These are phyloP conservation scores for Aegilops sharonensis DNA, from an alignment of 176 grass and related monocot genomes.

Conservation along the genomic window DNA sequence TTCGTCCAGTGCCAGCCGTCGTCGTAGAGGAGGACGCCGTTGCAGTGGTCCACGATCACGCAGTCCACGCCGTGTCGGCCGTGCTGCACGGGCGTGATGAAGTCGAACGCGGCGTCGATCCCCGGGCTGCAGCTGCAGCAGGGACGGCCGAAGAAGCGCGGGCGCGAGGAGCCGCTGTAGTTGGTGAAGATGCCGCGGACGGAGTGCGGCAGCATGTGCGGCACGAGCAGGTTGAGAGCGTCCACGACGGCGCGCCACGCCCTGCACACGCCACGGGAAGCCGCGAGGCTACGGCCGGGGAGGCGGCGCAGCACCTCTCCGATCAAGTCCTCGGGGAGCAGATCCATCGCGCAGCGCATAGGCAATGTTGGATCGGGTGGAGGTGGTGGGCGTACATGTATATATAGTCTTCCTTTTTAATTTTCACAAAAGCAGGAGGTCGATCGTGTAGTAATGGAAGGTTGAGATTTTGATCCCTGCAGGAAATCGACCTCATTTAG, in stretches of 20 bases:
- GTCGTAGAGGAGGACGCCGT: background rate
- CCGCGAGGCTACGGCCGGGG: background rate
- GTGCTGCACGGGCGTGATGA: too few relatives aligned
- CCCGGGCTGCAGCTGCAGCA: background rate
- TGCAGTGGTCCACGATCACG: background rate
- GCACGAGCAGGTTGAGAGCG: background rate
- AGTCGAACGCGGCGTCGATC: background rate
- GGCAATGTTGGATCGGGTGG: too few relatives aligned
- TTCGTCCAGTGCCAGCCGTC: too few relatives aligned
- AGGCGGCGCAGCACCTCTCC: background rate
- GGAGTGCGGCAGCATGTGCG: background rate
- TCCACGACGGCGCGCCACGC: background rate
- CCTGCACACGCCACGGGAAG: background rate
- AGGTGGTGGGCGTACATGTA: too few relatives aligned
- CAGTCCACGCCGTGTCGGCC: too few relatives aligned
- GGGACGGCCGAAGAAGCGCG: background rate
- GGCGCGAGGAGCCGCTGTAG: too few relatives aligned
- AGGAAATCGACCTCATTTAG: too few relatives aligned
- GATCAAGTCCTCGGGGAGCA: background rate
- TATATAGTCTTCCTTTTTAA: too few relatives aligned
- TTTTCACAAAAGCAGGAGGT: too few relatives aligned
- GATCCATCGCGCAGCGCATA: too few relatives aligned
- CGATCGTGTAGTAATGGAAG: too few relatives aligned
- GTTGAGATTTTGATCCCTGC: too few relatives aligned
- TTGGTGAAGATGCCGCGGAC: background rate